phyloP scores from a whole-genome alignment of 305 asterid species.

The Andrographis paniculata region DNA sequence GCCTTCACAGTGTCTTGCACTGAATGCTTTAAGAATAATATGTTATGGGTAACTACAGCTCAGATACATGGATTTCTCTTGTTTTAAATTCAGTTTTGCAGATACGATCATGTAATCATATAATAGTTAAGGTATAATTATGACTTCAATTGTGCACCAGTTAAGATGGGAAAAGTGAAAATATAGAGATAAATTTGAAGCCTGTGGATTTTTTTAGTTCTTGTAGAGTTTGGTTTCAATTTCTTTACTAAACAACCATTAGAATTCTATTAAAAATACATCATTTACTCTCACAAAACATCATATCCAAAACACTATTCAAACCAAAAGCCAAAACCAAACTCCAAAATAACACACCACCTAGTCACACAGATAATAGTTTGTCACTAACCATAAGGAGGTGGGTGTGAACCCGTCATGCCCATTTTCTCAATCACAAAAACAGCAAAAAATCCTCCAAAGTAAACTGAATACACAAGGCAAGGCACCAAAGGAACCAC shows the following conservation, averaged over 20 bases:
- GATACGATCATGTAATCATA: neutral
- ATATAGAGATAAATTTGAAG: neutral
- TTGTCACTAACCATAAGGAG: conserved; percentile 89
- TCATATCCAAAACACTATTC: too few species aligned
- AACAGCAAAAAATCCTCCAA: conserved; percentile 74
- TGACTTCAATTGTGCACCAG: neutral
- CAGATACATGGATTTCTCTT: neutral
- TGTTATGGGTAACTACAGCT: neutral
- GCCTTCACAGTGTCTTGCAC: neutral
- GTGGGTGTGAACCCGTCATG: conserved; percentile 88
- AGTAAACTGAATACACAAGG: conserved; percentile 63
- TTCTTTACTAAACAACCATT: too few species aligned
- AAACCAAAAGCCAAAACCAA: too few species aligned
- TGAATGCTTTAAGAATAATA: conserved; percentile 9
- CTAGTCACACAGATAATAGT: too few species aligned
- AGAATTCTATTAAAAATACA: too few species aligned
- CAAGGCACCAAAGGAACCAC: conserved; percentile 74
- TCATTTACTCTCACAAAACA: too few species aligned
- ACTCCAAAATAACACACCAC: too few species aligned
- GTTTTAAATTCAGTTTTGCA: neutral
- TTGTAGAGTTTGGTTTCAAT: too few species aligned
- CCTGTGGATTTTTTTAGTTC: neutral
- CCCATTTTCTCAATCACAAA: conserved; percentile 97
- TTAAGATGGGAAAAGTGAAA: neutral
- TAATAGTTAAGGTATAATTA: neutral